Base-by-base conservation (phyloP, 768 basidiomycete species). In the Serendipita sp. region DNA sequence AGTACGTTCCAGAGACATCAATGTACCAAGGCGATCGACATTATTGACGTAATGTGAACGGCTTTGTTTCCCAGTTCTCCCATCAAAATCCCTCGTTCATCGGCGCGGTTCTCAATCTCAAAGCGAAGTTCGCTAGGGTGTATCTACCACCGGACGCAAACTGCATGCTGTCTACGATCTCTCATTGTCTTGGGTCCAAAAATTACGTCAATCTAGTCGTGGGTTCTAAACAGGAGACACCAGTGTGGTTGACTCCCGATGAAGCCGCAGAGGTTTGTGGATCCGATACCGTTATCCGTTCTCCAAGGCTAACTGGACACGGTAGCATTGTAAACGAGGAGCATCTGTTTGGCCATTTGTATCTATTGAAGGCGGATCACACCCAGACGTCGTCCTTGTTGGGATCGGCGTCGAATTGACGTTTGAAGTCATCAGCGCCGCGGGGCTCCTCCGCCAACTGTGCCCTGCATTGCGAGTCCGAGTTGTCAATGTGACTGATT, bases 141-240 rank as follows among this genome's bases (percentile, higher is more conserved):
- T 92, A 90, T 70, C 77, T 92, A 24, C 88, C 90, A 0, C 88
- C 92, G n/a, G 92, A 95, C 68, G 87, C 88, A 13, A 93, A 94
- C 71, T 86, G 86, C 68, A 83, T 86, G 74, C 74, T 93, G 65
- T 86, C 84, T 38, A 90, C 89, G 24, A 78, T 94, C 62, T 81
- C 86, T 2, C 92, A 94, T 71, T 91, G 88, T 68, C 71, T 94
- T 69, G 74, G 85, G 58, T 83, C 88, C 24, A 90, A 87, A 76
- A 86, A 90, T 72, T 92, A 92, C 65, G 74, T 91, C 61, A 91
- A 92, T 70, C 72, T 91, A 64, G 88, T 96, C 79, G 88, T 93
- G 38, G 90, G 90, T 26, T 88, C 85, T 71, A 94, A 93, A 74
- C 84, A 87, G 61, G 85, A 85, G 2, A 85, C 84, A 3, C 82